These are phyloP conservation scores for Inonotus obliquus DNA, from an alignment of 1,284 basidiomycete species.

Conservation along the genomic window DNA sequence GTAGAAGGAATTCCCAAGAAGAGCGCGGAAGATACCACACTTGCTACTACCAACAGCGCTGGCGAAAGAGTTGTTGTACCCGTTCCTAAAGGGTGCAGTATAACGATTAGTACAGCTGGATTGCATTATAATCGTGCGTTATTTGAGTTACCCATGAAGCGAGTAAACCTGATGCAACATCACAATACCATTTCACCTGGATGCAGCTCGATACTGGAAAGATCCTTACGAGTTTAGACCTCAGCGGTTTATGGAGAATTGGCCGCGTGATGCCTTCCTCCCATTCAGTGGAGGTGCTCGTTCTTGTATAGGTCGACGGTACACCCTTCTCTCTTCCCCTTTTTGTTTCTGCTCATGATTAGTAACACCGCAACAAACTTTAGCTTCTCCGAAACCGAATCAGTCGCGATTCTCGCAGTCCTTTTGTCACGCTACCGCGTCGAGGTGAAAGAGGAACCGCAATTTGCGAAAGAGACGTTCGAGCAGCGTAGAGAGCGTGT, in stretches of 20 bases:
- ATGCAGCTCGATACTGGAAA: conserved; percentile 46
- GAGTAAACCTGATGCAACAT: neutral
- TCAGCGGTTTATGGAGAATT: conserved; percentile 45
- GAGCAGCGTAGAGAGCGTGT: conserved; percentile 28
- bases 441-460: conserved; percentile 28
- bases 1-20: conserved; percentile 44
- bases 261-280: conserved; percentile 46
- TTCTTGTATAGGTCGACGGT: conserved; percentile 17
- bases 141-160: neutral
- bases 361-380: too few species aligned
- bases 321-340: neutral
- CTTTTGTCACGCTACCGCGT: conserved; percentile 16
- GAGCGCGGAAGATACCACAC: conserved; percentile 40
- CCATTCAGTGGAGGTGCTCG: conserved; percentile 46
- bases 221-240: conserved; percentile 48
- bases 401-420: conserved; percentile 13
- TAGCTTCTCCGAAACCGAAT: conserved; percentile 18
- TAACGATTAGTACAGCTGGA: conserved; percentile 39
- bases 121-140: conserved; percentile 41
- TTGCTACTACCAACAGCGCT: conserved; percentile 32
- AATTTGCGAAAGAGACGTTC: conserved; percentile 28
- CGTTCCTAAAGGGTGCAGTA: conserved; percentile 39
- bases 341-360: neutral
- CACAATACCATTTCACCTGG: neutral
- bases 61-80: conserved; percentile 37